Evolutionary conservation across 306 rosid species (phyloP).

Genomic region (Spatholobus suberectus): DNA sequence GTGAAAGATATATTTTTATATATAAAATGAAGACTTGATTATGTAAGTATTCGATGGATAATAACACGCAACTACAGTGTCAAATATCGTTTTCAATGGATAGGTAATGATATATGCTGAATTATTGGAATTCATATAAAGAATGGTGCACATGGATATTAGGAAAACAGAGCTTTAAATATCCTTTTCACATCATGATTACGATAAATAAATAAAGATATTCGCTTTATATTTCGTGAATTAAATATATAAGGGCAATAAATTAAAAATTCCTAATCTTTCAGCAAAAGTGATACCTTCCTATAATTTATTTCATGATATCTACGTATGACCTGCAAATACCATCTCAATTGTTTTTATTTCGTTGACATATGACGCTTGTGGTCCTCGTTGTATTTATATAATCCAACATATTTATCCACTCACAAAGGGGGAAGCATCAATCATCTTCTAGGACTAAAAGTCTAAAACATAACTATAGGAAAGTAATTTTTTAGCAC

Average conservation of each 20-base stretch:
- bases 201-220: slow-evolving; percentile 7
- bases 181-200: slow-evolving; percentile 43
- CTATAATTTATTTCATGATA: slow-evolving; percentile 9
- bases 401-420: background rate
- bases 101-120: background rate
- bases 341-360: background rate
- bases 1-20: slow-evolving; percentile 14
- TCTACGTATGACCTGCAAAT: background rate
- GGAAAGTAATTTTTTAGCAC: background rate
- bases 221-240: slow-evolving; percentile 10
- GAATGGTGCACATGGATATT: background rate
- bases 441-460: background rate
- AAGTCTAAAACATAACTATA: background rate
- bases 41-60: slow-evolving; percentile 25
- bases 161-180: background rate
- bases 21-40: background rate
- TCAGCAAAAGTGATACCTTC: slow-evolving; percentile 6
- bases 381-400: slow-evolving; percentile 20
- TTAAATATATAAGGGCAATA: background rate
- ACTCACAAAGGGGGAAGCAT: background rate
- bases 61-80: background rate
- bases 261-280: slow-evolving; percentile 12
- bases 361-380: slow-evolving; percentile 35
- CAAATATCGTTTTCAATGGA: slow-evolving; percentile 33
- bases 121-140: slow-evolving; percentile 12